Base-by-base conservation (phyloP, 768 basidiomycete species). In the Omphalotus guepiniiformis region DNA sequence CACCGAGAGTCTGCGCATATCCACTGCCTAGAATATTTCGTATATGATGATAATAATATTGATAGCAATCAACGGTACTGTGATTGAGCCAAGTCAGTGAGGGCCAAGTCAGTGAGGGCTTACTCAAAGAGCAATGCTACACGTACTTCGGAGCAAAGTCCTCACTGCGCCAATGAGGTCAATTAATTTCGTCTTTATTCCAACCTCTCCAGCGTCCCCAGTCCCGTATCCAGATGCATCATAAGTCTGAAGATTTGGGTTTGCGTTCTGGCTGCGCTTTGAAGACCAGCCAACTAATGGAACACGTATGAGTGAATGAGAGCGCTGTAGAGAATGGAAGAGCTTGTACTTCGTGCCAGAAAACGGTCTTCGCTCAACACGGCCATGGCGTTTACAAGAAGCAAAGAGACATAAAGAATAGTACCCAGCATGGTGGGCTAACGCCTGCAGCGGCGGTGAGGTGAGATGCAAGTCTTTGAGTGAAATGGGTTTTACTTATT, bases 281-380 rank as follows among this genome's bases (percentile, higher is more conserved):
- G 87, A 77, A 25, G 88, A 82, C 92, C 93, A 95, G 49, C 94
- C 94, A 64, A 96, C 94, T 95, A 57, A 32, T 47, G 52, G 30
- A 34, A 47, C 49, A 64, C 53, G 39, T 45, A 49, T 51, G 29
- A 18, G 39, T 27, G 38, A 30, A 28, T 28, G 29, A 42, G 16
- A 25, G 32, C 41, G 27, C 38, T 21, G 18, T 29, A 19, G 23
- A 40, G 32, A 42, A 47, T 34, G 47, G 22, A 48, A 48, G 7
- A 40, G 32, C 48, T 76, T 87, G 57, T 62, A 95, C 93, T 93
- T 62, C 85, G 75, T 18, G 93, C 87, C 47, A 99, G 83, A 68
- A 99, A 99, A 6, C 95, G 80, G 58, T 99, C 95, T 67, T 99
- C 95, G 59, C 84, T 95, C 52, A 99, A 75, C 49, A 99, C 85